A percentile compares a stretch with the other conserved stretches of the same genome.
Evolutionary conservation across 768 basidiomycete species (phyloP).

Genomic region (Lepiota brunneoincarnata): DNA sequence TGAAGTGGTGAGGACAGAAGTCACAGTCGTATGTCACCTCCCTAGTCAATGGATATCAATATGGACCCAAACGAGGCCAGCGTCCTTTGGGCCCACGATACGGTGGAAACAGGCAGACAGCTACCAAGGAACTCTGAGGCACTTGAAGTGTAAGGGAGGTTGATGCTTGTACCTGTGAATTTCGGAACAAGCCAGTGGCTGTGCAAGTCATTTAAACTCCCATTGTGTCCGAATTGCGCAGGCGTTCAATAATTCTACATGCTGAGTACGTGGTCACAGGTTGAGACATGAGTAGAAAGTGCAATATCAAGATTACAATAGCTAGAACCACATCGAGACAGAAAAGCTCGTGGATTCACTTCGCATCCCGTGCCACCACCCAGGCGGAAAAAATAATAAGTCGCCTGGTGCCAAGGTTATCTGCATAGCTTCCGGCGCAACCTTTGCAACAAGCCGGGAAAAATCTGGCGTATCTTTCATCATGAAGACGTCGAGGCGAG

Average conservation of each 20-base stretch:
- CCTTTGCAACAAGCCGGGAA: slow-evolving; percentile 54
- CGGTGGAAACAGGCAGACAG: not conserved
- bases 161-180: not conserved
- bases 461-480: slow-evolving; percentile 25
- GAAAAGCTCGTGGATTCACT: slow-evolving; percentile 82
- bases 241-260: too few species aligned
- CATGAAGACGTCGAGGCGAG: slow-evolving; percentile 75
- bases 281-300: too few species aligned
- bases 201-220: not conserved
- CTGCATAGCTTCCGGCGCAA: slow-evolving; percentile 56
- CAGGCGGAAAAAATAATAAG: slow-evolving; percentile 83
- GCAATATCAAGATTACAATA: too few species aligned
- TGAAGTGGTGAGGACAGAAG: slow-evolving; percentile 3
- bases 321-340: slow-evolving; percentile 87
- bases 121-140: not conserved
- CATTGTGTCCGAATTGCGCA: not conserved
- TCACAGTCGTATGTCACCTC: not conserved
- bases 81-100: too few species aligned
- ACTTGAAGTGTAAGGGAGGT: not conserved
- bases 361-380: slow-evolving; percentile 95
- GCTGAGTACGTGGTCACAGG: too few species aligned
- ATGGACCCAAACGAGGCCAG: too few species aligned
- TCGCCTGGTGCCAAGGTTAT: slow-evolving; percentile 79
- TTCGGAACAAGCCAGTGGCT: slow-evolving; percentile 6
- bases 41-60: too few species aligned